phyloP scores from a whole-genome alignment of 2,329 filamentous ascomycete genomes.

The Alternaria incomplexa region DNA sequence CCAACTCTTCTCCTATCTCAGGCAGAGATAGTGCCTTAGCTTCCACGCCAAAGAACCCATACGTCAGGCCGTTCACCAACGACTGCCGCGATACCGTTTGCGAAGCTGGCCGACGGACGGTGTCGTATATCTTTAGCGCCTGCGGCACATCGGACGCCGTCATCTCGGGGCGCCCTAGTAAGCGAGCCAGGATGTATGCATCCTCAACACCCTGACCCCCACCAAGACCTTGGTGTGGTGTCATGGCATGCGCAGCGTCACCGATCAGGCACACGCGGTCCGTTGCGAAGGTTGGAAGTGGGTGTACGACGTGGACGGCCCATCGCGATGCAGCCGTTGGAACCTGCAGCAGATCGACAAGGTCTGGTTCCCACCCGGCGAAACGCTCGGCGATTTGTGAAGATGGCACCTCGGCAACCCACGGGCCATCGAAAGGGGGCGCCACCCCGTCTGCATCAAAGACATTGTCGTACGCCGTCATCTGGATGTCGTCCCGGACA shows the following conservation, averaged over 20 bases:
- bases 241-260: background rate
- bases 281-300: background rate
- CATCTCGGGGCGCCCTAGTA: background rate
- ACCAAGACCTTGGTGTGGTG: background rate
- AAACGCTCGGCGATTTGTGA: background rate
- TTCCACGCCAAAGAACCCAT: background rate
- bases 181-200: background rate
- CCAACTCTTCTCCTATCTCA: background rate
- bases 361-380: background rate
- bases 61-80: background rate
- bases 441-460: background rate
- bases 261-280: background rate
- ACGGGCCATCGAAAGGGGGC: background rate
- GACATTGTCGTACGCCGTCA: background rate
- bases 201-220: background rate
- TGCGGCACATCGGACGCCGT: background rate
- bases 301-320: background rate
- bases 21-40: background rate
- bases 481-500: background rate
- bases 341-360: background rate
- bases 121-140: background rate
- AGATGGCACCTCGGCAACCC: background rate
- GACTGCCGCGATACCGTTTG: background rate
- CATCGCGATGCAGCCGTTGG: background rate
- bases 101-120: background rate